These are phyloP conservation scores for Phytophthora citricola DNA, from an alignment of 352 stramenopile species.

Conservation along the genomic window DNA sequence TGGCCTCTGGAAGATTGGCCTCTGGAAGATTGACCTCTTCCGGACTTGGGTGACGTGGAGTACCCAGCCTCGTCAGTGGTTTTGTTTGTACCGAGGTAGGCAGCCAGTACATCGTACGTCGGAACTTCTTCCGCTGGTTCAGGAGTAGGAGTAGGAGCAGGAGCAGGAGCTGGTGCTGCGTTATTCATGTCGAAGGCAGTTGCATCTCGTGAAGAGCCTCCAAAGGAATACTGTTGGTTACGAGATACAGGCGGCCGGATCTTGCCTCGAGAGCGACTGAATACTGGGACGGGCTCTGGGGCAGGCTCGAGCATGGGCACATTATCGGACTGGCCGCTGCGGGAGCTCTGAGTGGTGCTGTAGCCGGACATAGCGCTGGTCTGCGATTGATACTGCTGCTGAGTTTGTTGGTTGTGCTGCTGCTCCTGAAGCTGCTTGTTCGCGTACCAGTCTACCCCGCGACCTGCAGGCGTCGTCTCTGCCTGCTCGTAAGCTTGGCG, in stretches of 20 bases:
- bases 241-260: conserved; percentile 31
- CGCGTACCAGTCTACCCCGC: conserved; percentile 22
- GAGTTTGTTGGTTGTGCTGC: conserved; percentile 20
- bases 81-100: conserved; percentile 46
- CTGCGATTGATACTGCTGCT: conserved; percentile 33
- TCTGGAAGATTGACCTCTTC: conserved; percentile 22
- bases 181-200: conserved; percentile 27
- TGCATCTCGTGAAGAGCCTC: conserved; percentile 15
- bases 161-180: conserved; percentile 15
- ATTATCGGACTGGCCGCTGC: conserved; percentile 25
- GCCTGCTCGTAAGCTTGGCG: conserved; percentile 35
- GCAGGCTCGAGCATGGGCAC: conserved; percentile 43
- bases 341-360: conserved; percentile 32
- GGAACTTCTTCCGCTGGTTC: conserved; percentile 31
- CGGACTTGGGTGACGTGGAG: conserved; percentile 32
- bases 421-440: conserved; percentile 31
- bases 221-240: conserved; percentile 52
- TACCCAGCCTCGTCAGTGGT: conserved; percentile 29
- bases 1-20: conserved; percentile 27
- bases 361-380: conserved; percentile 32
- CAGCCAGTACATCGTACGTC: conserved; percentile 49
- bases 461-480: conserved; percentile 31
- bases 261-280: conserved; percentile 28
- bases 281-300: conserved; percentile 28
- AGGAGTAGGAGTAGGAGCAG: conserved; percentile 16